Conservation (phyloP, 176 grass and related monocot genomes). For the maize (Zea mays) region DNA sequence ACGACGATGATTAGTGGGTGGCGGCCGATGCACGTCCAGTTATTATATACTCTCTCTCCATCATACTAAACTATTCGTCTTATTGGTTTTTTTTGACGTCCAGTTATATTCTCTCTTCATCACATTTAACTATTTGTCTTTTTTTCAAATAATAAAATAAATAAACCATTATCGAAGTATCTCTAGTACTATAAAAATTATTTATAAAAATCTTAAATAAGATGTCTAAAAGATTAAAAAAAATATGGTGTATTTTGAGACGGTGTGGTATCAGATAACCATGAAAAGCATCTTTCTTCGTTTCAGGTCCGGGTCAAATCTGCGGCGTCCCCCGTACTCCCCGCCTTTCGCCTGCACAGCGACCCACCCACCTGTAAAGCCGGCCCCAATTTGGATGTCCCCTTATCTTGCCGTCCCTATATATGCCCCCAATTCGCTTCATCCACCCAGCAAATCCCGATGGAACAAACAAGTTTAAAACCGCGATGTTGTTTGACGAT, state of each 20-base stretch:
- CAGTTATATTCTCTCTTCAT: too few relatives aligned
- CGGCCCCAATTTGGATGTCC: background rate
- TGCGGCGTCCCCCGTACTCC: background rate
- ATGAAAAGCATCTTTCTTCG: background rate
- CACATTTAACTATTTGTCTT: too few relatives aligned
- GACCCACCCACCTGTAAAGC: conserved; percentile 31
- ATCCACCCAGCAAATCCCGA: background rate
- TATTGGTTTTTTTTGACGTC: too few relatives aligned
- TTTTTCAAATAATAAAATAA: too few relatives aligned
- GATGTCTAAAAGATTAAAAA: too few relatives aligned
- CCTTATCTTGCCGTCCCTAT: background rate
- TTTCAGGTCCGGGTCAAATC: conserved; percentile 20
- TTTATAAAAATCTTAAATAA: too few relatives aligned
- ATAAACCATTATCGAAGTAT: too few relatives aligned
- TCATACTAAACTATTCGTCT: too few relatives aligned
- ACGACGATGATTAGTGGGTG: conserved; percentile 20
- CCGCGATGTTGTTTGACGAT: background rate
- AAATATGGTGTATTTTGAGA: too few relatives aligned
- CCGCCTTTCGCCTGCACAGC: background rate
- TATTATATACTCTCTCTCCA: too few relatives aligned
- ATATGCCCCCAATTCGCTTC: background rate
- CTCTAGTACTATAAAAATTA: too few relatives aligned
- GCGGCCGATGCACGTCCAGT: conserved; percentile 6
- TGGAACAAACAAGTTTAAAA: background rate
- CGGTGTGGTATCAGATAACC: too few relatives aligned